A percentile compares a stretch with the other conserved stretches of the same genome.
phyloP scores from a whole-genome alignment of 2,329 filamentous ascomycete genomes.

The Ophioceras dolichostomum region DNA sequence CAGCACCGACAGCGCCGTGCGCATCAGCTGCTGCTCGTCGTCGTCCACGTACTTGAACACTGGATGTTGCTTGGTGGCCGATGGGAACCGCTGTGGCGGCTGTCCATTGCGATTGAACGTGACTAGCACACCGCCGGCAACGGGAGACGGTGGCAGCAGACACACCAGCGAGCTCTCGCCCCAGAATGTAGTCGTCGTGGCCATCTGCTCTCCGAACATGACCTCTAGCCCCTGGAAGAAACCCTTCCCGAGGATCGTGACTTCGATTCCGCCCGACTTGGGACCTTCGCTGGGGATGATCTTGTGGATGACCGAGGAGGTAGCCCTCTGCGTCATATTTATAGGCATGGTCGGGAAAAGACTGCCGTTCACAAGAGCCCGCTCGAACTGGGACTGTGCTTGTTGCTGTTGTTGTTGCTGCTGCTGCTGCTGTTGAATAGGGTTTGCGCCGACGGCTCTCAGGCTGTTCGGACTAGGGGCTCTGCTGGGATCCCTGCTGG shows the following conservation, averaged over 20 bases:
- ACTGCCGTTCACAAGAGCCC: slow-evolving; percentile 32
- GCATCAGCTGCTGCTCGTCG: slow-evolving; percentile 55
- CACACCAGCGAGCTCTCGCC: slow-evolving; percentile 70
- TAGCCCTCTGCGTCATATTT: slow-evolving; percentile 29
- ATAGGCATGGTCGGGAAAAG: slow-evolving; percentile 40
- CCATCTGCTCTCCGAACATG: slow-evolving; percentile 60
- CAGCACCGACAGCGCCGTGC: slow-evolving; percentile 53
- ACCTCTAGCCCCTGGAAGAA: slow-evolving; percentile 71
- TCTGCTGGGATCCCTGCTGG: slow-evolving; percentile 62
- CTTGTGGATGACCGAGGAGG: slow-evolving; percentile 60
- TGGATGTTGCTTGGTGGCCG: slow-evolving; percentile 26
- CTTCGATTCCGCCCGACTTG: slow-evolving; percentile 72
- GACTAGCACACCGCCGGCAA: slow-evolving; percentile 58
- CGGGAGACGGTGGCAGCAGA: slow-evolving; percentile 57
- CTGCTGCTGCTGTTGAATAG: slow-evolving; percentile 27
- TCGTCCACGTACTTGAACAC: slow-evolving; percentile 66
- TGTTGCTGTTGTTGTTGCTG: slow-evolving; percentile 17
- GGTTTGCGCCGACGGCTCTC: slow-evolving; percentile 29
- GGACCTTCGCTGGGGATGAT: slow-evolving; percentile 76
- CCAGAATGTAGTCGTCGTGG: slow-evolving; percentile 68
- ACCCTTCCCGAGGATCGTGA: slow-evolving; percentile 69
- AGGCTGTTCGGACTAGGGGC: slow-evolving; percentile 58
- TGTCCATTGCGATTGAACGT: slow-evolving; percentile 45
- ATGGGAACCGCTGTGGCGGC: slow-evolving; percentile 15
- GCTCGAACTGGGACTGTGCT: slow-evolving; percentile 33